phyloP scores from a whole-genome alignment of 192 early-diverging fungal species.

The Chytriomyces hyalinus region DNA sequence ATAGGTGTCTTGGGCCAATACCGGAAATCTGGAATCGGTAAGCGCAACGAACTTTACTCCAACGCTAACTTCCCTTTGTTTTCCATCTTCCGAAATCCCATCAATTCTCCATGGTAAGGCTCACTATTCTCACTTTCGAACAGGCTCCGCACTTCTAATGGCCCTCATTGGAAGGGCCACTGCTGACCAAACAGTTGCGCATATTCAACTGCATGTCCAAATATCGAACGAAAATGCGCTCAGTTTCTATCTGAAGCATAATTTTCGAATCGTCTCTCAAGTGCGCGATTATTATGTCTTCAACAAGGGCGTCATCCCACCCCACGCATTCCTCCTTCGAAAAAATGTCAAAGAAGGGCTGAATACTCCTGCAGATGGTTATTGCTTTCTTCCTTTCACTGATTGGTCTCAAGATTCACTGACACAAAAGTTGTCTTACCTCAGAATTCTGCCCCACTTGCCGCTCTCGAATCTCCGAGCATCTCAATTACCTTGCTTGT shows the following conservation, averaged over 20 bases:
- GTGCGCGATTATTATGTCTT: conserved; percentile 75
- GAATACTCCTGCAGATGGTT: background rate
- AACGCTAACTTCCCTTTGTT: no score
- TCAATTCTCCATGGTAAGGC: conserved; percentile 1
- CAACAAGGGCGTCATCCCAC: conserved; percentile 75
- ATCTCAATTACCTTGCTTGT: background rate
- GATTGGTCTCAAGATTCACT: background rate
- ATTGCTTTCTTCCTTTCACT: background rate
- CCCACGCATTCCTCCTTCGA: conserved; percentile 72
- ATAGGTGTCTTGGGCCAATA: conserved; percentile 87
- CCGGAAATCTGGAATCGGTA: conserved; percentile 79
- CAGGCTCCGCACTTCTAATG: conserved; percentile 64
- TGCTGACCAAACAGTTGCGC: conserved; percentile 53
- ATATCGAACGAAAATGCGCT: conserved; percentile 79
- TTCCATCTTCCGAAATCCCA: background rate
- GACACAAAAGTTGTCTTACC: background rate
- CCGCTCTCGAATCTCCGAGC: background rate
- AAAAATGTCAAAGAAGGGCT: background rate
- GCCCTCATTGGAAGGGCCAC: conserved; percentile 63
- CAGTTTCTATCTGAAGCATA: conserved; percentile 80
- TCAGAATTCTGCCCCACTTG: background rate
- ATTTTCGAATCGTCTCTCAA: conserved; percentile 65
- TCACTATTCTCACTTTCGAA: background rate
- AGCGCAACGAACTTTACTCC: background rate
- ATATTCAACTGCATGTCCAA: conserved; percentile 86